Percentiles rank a stretch among this genome's conserved stretches.
These are phyloP conservation scores for Paracorniculantispora psalliotae DNA, from an alignment of 2,329 filamentous ascomycete species.

Conservation along the genomic window DNA sequence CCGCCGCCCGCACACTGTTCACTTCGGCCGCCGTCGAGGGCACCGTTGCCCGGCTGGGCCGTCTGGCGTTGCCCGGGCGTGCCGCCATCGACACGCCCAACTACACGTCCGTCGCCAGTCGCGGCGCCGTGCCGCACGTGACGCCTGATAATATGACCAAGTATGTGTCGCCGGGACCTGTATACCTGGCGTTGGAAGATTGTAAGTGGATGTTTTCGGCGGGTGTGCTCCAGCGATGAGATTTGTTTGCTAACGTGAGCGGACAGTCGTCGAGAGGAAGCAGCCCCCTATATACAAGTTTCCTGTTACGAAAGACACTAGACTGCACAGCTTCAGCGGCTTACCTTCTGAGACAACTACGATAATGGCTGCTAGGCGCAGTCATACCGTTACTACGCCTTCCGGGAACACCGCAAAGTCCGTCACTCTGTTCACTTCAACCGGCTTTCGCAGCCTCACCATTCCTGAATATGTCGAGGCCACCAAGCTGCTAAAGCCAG, in stretches of 20 bases:
- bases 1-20: slow-evolving; percentile 33
- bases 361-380: slow-evolving; percentile 71
- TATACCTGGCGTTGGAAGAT: slow-evolving; percentile 85
- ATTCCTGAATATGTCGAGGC: slow-evolving; percentile 64
- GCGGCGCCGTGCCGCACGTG: slow-evolving; percentile 81
- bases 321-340: slow-evolving; percentile 72
- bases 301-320: slow-evolving; percentile 34
- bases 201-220: slow-evolving; percentile 55
- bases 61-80: slow-evolving; percentile 56
- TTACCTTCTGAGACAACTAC: slow-evolving; percentile 61
- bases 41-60: slow-evolving; percentile 59
- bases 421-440: slow-evolving; percentile 77
- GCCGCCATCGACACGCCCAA: slow-evolving; percentile 74
- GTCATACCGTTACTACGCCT: slow-evolving; percentile 68
- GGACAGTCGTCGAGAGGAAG: slow-evolving; percentile 50
- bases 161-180: slow-evolving; percentile 59
- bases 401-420: slow-evolving; percentile 65
- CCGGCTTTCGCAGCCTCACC: slow-evolving; percentile 71
- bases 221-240: neutral
- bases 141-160: slow-evolving; percentile 75
- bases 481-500: slow-evolving; percentile 62
- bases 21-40: slow-evolving; percentile 34
- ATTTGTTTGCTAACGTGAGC: neutral
- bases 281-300: slow-evolving; percentile 46
- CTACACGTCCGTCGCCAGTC: slow-evolving; percentile 73